Base-by-base conservation (phyloP, 1,139 yeast species). In the Suhomyces panamericanus region DNA sequence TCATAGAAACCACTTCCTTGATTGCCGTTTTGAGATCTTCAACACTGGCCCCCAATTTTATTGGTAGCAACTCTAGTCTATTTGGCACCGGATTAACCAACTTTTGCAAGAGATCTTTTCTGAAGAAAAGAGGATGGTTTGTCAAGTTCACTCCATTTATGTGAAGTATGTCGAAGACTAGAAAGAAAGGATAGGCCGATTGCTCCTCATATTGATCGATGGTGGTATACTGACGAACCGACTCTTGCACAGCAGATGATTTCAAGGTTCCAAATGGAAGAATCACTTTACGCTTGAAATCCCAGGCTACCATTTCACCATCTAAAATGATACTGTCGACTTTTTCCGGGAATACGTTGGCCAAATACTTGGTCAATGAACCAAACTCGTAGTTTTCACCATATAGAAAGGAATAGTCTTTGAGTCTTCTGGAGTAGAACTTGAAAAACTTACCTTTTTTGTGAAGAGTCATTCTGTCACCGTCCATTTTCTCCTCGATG, bases 221-320 rank as follows among this genome's bases (percentile, higher is more conserved):
- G 1, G 75, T 65, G 10, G 67, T 66, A 47, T 65, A 74, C 42
- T 73, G 75, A 31, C 71, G 64, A 1, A 70, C 73, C n/a, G 75
- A 61, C 49, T 75, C 78, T 51, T 78, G 78, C 6, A 77, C 63
- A 0, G 95, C 95, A 35, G 87, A 79, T 6, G 86, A 74, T 57
- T 87, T 85, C 33, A 91, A 74, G 0, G 87, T 77, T 0, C 96
- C 95, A 66, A 88, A 88, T 0, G 96, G 96, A 16, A 88, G 66
- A 8, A 88, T 73, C 1, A 72, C 72, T 32, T 82, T 67, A 15
- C 81, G 66, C 11, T 73, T 67, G 11, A 78, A 78, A 60, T 91
- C 96, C 78, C 82, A 90, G 0, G 96, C 90, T 0, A 91, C 83
- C 90, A 93, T 87, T 64, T 93, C 99, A 1, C 99, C 98, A 65